Evolutionary conservation across 2,329 filamentous ascomycete species (phyloP).

Genomic region (Saccharata proteae): DNA sequence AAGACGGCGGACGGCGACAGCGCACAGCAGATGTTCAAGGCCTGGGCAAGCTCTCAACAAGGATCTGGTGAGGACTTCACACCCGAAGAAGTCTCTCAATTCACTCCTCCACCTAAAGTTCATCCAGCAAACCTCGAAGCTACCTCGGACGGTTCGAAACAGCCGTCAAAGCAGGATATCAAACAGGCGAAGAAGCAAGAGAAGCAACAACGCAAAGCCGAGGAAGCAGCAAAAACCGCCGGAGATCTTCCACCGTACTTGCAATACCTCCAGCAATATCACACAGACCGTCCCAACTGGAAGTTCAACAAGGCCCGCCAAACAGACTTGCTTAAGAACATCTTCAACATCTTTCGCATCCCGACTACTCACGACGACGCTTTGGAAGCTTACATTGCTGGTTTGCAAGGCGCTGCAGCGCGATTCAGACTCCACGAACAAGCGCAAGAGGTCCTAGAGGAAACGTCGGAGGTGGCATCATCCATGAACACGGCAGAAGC

Average conservation of each 20-base stretch:
- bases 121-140: slow-evolving; percentile 14
- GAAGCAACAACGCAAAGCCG: slow-evolving; percentile 11
- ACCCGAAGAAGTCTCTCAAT: slow-evolving; percentile 12
- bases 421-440: slow-evolving; percentile 52
- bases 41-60: slow-evolving; percentile 31
- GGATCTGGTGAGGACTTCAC: slow-evolving; percentile 10
- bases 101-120: slow-evolving; percentile 14
- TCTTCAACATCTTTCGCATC: slow-evolving; percentile 60
- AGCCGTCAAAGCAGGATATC: slow-evolving; percentile 10
- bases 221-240: slow-evolving; percentile 12
- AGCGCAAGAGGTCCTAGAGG: slow-evolving; percentile 49
- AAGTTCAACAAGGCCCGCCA: slow-evolving; percentile 97
- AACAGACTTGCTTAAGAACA: slow-evolving; percentile 70
- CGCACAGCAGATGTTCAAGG: slow-evolving; percentile 38
- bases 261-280: slow-evolving; percentile 66
- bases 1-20: slow-evolving; percentile 46
- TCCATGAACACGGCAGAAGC: slow-evolving; percentile 23
- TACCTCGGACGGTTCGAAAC: not conserved
- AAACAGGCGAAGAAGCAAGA: slow-evolving; percentile 16
- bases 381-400: slow-evolving; percentile 66
- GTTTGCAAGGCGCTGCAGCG: slow-evolving; percentile 63
- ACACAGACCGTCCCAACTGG: slow-evolving; percentile 59
- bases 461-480: slow-evolving; percentile 13
- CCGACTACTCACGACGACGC: slow-evolving; percentile 56
- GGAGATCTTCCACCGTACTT: slow-evolving; percentile 52